phyloP scores from a whole-genome alignment of 371 early-diverging fungal genomes.

The Zychaea mexicana region DNA sequence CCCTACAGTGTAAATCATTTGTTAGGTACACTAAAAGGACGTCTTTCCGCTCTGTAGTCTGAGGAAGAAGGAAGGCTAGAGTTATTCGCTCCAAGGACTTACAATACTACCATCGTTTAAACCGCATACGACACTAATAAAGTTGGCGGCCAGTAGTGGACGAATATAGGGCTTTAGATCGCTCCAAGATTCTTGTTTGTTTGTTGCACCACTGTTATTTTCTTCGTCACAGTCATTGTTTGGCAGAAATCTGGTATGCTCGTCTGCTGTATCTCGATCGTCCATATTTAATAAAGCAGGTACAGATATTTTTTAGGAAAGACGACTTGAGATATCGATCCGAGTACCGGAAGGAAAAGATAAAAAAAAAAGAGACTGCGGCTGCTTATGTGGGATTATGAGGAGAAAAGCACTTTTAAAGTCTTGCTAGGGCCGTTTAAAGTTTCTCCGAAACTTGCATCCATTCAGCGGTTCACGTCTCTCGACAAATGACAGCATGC shows the following conservation, averaged over 20 bases:
- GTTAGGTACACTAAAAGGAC: neutral
- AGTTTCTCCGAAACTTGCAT: no score
- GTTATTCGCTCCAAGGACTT: neutral
- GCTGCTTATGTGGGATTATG: no score
- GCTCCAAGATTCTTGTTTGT: conserved; percentile 18
- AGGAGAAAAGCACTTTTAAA: no score
- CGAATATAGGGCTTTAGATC: conserved; percentile 25
- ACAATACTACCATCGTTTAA: conserved; percentile 30
- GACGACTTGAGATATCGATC: no score
- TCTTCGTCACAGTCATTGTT: neutral
- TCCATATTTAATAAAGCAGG: neutral
- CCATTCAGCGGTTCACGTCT: neutral
- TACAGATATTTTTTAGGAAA: no score
- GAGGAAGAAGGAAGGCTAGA: neutral
- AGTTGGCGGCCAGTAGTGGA: conserved; percentile 20
- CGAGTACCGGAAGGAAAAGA: neutral
- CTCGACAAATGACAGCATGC: neutral
- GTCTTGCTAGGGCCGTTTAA: no score
- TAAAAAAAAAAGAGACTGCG: neutral
- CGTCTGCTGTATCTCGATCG: neutral
- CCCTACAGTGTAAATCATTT: conserved; percentile 13
- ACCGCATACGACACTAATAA: conserved; percentile 20
- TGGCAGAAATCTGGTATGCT: neutral
- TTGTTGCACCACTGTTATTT: neutral
- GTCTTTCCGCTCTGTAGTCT: no score